Evolutionary conservation across 2,329 filamentous ascomycete species (phyloP), one percentile per base, ranked within the genome.

Genomic region (Cercospora zeae-maydis): DNA sequence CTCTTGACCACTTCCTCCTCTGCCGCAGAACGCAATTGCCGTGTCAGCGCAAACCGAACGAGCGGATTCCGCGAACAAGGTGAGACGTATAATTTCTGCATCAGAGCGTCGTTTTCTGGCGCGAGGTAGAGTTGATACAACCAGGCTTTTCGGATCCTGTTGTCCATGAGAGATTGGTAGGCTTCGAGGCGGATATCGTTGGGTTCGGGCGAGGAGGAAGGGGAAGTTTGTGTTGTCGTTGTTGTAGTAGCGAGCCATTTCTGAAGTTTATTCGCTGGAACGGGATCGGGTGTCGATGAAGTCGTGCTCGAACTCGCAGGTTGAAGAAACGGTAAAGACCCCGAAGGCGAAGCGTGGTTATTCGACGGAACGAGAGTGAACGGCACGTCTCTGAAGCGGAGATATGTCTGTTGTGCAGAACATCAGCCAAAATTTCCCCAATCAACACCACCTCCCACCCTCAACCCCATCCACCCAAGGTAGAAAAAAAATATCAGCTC

Each of bases 271-370:
- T 80, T 84, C 2, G 88, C 85, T 0, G 86, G 77, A 3, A 93
- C 73, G 7, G 77, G 73, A 57, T 78, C 76, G 30, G 76, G 66
- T 55, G 78, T 76, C 33, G 79, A 67, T 16, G 76, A 64, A 53
- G 0, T 45, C 2, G 16, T 45, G 39, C 39, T 52, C 24, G 69
- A 39, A 10, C 62, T 36, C 69, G 71, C 70, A 9, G 90, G 88
- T 8, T 93, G 83, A 47, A 99, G 83, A 78, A 96, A 98, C 0
- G 95, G 95, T 13, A 98, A 83, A n/a, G 88, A 83, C 62, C 93
- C 93, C 21, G 88, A 89, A 0, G 93, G 93, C 1, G 93, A 96
- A 57, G 93, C 92, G 80, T 98, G 95, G 76, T 98, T 98, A 70
- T 86, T 96, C 3, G 92, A 96, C 4, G 91, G 79, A 6, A 86